phyloP scores from a whole-genome alignment of 768 basidiomycete species.

The Amanita brunnescens region DNA sequence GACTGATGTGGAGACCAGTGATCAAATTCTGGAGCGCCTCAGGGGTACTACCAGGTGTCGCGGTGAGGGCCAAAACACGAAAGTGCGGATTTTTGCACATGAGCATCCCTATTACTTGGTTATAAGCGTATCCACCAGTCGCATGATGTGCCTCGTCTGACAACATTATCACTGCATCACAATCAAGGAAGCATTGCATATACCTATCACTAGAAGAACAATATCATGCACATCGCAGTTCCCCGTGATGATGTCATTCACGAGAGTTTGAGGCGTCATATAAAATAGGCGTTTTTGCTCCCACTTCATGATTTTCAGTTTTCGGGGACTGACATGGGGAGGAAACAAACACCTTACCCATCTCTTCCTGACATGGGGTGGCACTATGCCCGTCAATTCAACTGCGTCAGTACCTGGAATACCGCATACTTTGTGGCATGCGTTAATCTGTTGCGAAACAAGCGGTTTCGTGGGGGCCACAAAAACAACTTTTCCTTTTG shows the following conservation, averaged over 20 bases:
- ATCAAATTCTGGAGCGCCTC: conserved; percentile 86
- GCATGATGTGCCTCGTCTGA: conserved; percentile 93
- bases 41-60: conserved; percentile 83
- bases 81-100: conserved; percentile 95
- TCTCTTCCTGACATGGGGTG: conserved; percentile 41
- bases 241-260: conserved; percentile 72
- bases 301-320: conserved; percentile 42
- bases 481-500: conserved; percentile 86
- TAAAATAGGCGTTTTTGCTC: conserved; percentile 80
- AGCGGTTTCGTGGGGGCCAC: conserved; percentile 95
- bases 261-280: conserved; percentile 92
- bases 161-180: conserved; percentile 2
- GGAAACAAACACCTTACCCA: conserved; percentile 36
- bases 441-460: conserved; percentile 90
- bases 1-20: conserved; percentile 90
- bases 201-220: conserved; percentile 82
- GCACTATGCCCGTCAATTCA: conserved; percentile 78
- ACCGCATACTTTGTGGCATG: conserved; percentile 89
- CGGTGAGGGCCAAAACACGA: conserved; percentile 87
- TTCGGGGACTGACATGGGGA: background rate
- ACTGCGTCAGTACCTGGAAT: conserved; percentile 81
- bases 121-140: conserved; percentile 85
- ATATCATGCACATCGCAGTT: conserved; percentile 75
- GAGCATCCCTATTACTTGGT: conserved; percentile 77
- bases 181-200: conserved; percentile 10